phyloP scores from a whole-genome alignment of 2,329 filamentous ascomycete genomes.

The Fusarium sp. region DNA sequence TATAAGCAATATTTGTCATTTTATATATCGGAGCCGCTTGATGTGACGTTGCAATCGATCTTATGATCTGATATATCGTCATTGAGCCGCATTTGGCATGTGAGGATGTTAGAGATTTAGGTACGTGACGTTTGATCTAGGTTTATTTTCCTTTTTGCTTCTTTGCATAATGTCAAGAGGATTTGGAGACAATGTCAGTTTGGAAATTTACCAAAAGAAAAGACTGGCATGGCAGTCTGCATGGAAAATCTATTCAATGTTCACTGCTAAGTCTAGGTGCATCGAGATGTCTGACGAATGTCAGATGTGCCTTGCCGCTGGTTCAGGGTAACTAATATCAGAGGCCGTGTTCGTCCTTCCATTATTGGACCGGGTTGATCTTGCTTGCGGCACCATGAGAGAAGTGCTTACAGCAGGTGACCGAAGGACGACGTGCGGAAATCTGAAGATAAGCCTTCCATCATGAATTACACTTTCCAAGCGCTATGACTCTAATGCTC shows the following conservation, averaged over 20 bases:
- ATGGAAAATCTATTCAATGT: neutral
- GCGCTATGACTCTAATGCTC: no score
- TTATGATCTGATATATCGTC: neutral
- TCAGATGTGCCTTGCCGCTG: neutral
- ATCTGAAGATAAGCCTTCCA: no score
- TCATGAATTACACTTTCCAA: no score
- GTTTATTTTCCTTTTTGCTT: neutral
- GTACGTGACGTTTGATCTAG: neutral
- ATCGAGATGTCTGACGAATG: neutral
- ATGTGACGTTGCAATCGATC: neutral
- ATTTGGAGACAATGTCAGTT: neutral
- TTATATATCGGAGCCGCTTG: neutral
- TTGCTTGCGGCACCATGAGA: no score
- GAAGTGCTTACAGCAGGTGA: no score
- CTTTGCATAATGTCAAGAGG: neutral
- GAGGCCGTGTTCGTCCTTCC: neutral
- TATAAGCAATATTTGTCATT: neutral
- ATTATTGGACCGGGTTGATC: no score
- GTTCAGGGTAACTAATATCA: neutral
- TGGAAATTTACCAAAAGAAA: neutral
- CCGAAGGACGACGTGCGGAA: no score
- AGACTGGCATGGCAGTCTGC: fast-evolving
- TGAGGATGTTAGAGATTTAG: neutral
- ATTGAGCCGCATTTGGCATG: neutral
- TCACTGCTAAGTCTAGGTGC: neutral